These are phyloP conservation scores for Venturia effusa DNA, from an alignment of 2,329 filamentous ascomycete genomes.

Conservation along the genomic window DNA sequence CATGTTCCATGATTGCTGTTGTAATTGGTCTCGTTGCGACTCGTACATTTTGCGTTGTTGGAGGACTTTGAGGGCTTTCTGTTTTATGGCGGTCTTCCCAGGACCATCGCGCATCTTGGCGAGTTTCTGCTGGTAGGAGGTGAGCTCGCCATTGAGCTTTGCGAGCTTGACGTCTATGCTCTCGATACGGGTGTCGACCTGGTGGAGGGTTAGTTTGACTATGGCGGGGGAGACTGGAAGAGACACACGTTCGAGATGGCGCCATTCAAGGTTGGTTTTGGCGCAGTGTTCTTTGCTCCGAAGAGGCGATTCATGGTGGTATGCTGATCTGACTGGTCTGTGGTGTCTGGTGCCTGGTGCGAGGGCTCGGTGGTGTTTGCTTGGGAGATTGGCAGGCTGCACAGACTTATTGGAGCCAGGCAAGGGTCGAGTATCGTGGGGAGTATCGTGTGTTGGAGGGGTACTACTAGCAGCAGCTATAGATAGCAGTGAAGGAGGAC, in stretches of 20 bases:
- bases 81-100: slow-evolving; percentile 82
- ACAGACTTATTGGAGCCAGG: neutral
- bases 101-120: slow-evolving; percentile 91
- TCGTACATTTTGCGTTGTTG: slow-evolving; percentile 94
- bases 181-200: slow-evolving; percentile 73
- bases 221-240: slow-evolving; percentile 12
- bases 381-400: neutral
- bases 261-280: slow-evolving; percentile 77
- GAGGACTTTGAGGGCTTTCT: slow-evolving; percentile 88
- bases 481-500: too few relatives aligned
- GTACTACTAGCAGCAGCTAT: neutral
- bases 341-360: neutral
- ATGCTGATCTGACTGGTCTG: neutral
- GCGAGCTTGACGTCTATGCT: slow-evolving; percentile 91
- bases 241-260: slow-evolving; percentile 66
- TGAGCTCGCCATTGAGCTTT: slow-evolving; percentile 80
- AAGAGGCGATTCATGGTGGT: slow-evolving; percentile 84
- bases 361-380: neutral
- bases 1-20: slow-evolving; percentile 97
- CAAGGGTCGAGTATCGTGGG: neutral
- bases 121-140: slow-evolving; percentile 78
- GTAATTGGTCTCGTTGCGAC: slow-evolving; percentile 82
- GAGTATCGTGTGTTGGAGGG: neutral
- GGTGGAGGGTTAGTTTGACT: slow-evolving; percentile 9
- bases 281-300: slow-evolving; percentile 72